Evolutionary conservation across 768 basidiomycete species (phyloP), one percentile per base, ranked within the genome.

Genomic region (Mycena belliarum): DNA sequence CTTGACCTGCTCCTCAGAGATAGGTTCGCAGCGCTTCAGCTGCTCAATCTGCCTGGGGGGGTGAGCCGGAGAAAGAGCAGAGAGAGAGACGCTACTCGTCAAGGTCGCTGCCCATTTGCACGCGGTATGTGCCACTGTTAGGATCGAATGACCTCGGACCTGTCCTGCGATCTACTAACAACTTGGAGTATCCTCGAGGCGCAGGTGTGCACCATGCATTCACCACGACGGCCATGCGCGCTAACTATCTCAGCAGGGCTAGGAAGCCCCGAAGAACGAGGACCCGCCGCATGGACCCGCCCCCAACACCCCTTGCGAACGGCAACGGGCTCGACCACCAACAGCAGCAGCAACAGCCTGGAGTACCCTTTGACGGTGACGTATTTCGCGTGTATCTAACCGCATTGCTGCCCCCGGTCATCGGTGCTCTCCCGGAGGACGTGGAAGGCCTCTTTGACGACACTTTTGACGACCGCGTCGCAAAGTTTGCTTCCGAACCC

Each of bases 1-100:
- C 70, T 97, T 98, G 63, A 99, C 97, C 66, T 96, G 88, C 58
- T 93, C 90, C 73, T 99, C 96, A 25, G 94, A 91, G 66, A 99
- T 95, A 55, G 91, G 90, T 67, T 97, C 92, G 75, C 96, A 98
- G 57, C 90, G 89, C 70, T 87, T 84, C 48, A 98, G 85, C 70
- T 96, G 95, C 63, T 88, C 93, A 59, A 98, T 98, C 79, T 98
- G 95, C 70, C 95, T 97, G 72, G 51, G 43, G 33, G 26, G 49
- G 61, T 59, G 47, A 49, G 53, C 32, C 14, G 16, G 33, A 48
- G 32, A 16, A 37, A 15, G 8, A 7, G 12, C 16, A 20, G 11
- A 47, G 40, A 43, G n/a, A 55, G 14, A 37, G n/a, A 49, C 52
- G 49, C 56, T 62, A 62, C 61, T 62, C 56, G 44, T 62, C 61